phyloP scores from a whole-genome alignment of 2,329 filamentous ascomycete species.

The Fusarium equiseti region DNA sequence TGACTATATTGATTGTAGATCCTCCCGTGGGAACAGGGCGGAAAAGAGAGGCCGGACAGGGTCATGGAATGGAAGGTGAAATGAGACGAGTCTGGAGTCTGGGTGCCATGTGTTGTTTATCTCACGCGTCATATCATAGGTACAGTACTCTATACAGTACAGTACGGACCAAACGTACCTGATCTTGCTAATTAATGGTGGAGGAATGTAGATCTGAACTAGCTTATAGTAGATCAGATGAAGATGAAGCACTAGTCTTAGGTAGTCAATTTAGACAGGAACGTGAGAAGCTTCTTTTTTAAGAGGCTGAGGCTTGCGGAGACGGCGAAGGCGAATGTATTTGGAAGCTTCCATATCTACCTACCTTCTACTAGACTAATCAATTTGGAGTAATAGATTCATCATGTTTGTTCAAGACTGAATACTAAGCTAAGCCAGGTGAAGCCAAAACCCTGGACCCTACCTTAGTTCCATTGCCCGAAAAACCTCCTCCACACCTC shows the following conservation, averaged over 20 bases:
- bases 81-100: not conserved
- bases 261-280: not conserved
- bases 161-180: too few relatives aligned
- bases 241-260: not conserved
- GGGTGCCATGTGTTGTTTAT: not conserved
- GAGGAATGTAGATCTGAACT: not conserved
- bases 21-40: slow-evolving; percentile 22
- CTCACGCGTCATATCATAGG: not conserved
- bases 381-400: not conserved
- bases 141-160: too few relatives aligned
- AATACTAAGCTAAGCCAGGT: not conserved
- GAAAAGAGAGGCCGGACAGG: slow-evolving; percentile 24
- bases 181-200: not conserved
- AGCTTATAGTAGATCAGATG: not conserved
- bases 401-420: not conserved
- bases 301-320: slow-evolving; percentile 10
- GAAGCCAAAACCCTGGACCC: slow-evolving; percentile 20
- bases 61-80: slow-evolving; percentile 1
- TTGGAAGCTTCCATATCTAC: not conserved
- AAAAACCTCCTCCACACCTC: slow-evolving; percentile 22
- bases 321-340: slow-evolving; percentile 25
- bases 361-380: not conserved
- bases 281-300: not conserved
- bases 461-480: not conserved
- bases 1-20: not conserved